A percentile compares a stretch with the other conserved stretches of the same genome.
These are phyloP conservation scores for Mychonastes homosphaera DNA, from an alignment of 139 green algal species.

Conservation along the genomic window DNA sequence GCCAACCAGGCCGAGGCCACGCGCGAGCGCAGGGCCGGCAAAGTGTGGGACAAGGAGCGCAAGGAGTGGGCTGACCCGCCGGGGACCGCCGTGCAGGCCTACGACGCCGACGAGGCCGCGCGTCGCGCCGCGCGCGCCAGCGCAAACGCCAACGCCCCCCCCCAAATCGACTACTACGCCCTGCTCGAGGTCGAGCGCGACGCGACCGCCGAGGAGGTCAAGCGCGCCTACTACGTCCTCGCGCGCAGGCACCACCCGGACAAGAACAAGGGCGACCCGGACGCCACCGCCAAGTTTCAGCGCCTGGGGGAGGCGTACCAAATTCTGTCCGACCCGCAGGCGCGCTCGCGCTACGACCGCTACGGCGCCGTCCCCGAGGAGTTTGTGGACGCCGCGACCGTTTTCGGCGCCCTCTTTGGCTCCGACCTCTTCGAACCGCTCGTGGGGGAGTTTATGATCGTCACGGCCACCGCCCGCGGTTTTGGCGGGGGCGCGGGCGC, in stretches of 20 bases:
- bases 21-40: constrained; percentile 11
- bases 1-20: constrained; percentile 70
- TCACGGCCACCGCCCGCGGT: constrained; percentile 23
- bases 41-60: constrained; percentile 36
- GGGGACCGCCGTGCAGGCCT: constrained; percentile 13
- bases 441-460: constrained; percentile 73
- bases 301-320: constrained; percentile 65
- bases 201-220: constrained; percentile 59
- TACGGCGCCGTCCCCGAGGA: constrained; percentile 62
- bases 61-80: constrained; percentile 16
- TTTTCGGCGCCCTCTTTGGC: constrained; percentile 83
- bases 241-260: constrained; percentile 68
- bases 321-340: constrained; percentile 57
- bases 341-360: constrained; percentile 66
- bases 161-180: constrained; percentile 18
- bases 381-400: constrained; percentile 63
- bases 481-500: not conserved
- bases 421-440: constrained; percentile 49
- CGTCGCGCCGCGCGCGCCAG: constrained; percentile 2
- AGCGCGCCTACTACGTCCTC: constrained; percentile 83
- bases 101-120: constrained; percentile 11
- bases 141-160: not conserved
- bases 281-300: constrained; percentile 81
- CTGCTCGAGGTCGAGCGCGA: constrained; percentile 23
- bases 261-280: constrained; percentile 77